phyloP scores from a whole-genome alignment of 805 yeast genomes.

The Saccharomycopsis malanga region DNA sequence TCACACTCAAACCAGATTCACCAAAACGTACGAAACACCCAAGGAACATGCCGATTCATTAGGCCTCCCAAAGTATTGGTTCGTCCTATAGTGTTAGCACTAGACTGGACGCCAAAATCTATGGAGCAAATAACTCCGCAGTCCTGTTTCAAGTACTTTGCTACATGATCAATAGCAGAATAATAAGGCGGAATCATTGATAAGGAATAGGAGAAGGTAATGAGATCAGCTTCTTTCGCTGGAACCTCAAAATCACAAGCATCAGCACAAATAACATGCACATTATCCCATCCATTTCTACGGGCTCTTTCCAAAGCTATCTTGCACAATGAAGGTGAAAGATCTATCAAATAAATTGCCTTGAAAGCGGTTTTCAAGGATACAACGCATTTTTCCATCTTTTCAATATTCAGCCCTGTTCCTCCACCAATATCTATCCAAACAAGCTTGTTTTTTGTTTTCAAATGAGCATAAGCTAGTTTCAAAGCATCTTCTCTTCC shows the following conservation, averaged over 20 bases:
- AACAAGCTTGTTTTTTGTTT: constrained; percentile 39
- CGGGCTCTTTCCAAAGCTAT: constrained; percentile 57
- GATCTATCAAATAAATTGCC: constrained; percentile 65
- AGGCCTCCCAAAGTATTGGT: constrained; percentile 71
- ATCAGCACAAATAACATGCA: constrained; percentile 63
- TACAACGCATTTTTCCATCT: constrained; percentile 50
- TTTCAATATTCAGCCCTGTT: constrained; percentile 75
- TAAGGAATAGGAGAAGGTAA: constrained; percentile 73
- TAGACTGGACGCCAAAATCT: constrained; percentile 74
- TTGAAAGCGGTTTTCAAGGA: constrained; percentile 38
- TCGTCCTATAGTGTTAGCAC: constrained; percentile 57
- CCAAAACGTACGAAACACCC: constrained; percentile 79
- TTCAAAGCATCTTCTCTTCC: constrained; percentile 63
- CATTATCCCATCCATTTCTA: constrained; percentile 46
- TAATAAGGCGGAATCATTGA: constrained; percentile 83
- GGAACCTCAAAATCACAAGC: constrained; percentile 64
- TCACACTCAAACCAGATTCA: constrained; percentile 84
- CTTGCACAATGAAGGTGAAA: constrained; percentile 70
- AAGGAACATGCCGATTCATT: constrained; percentile 62
- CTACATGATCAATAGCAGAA: constrained; percentile 68
- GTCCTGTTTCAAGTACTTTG: constrained; percentile 40
- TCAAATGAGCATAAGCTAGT: constrained; percentile 52
- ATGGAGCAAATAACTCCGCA: constrained; percentile 63
- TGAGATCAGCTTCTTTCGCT: constrained; percentile 48
- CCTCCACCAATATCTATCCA: constrained; percentile 88